A percentile compares a stretch with the other conserved stretches of the same genome.
These are phyloP conservation scores for Clarireedia hainanense DNA, from an alignment of 2,329 filamentous ascomycete species.

Conservation along the genomic window DNA sequence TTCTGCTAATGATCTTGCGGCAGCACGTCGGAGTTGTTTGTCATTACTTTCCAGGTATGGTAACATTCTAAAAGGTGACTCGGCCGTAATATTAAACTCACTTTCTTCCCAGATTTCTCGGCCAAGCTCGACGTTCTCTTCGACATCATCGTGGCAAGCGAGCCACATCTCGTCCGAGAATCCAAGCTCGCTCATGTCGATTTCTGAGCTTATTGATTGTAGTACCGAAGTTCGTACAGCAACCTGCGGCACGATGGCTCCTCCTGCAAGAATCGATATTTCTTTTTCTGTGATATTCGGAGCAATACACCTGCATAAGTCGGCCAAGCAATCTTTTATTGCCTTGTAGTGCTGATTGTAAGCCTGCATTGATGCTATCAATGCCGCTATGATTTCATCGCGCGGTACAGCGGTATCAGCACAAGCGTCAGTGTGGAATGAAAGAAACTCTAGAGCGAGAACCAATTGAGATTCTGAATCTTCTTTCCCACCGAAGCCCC, in stretches of 20 bases:
- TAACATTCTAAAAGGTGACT: conserved; percentile 60
- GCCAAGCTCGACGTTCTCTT: conserved; percentile 78
- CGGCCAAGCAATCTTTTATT: conserved; percentile 84
- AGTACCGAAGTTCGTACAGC: conserved; percentile 78
- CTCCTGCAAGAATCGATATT: conserved; percentile 67
- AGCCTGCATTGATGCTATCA: conserved; percentile 77
- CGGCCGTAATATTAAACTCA: conserved; percentile 59
- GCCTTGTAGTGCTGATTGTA: conserved; percentile 93
- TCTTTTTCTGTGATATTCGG: conserved; percentile 70
- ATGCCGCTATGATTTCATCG: conserved; percentile 58
- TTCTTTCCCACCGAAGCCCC: conserved; percentile 70
- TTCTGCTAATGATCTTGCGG: conserved; percentile 73
- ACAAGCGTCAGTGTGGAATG: conserved; percentile 79
- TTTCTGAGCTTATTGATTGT: conserved; percentile 82
- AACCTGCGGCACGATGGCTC: conserved; percentile 69
- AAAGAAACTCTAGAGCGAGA: conserved; percentile 77
- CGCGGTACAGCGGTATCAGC: conserved; percentile 70
- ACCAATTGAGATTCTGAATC: conserved; percentile 86
- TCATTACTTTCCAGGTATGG: conserved; percentile 77
- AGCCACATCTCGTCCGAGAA: conserved; percentile 93
- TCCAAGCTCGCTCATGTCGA: conserved; percentile 80
- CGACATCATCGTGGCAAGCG: conserved; percentile 81
- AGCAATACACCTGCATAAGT: conserved; percentile 77
- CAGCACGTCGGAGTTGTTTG: conserved; percentile 71
- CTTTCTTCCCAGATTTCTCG: conserved; percentile 94